Evolutionary conservation across 163 green algal species (phyloP).

Genomic region (Prototheca cutis): DNA sequence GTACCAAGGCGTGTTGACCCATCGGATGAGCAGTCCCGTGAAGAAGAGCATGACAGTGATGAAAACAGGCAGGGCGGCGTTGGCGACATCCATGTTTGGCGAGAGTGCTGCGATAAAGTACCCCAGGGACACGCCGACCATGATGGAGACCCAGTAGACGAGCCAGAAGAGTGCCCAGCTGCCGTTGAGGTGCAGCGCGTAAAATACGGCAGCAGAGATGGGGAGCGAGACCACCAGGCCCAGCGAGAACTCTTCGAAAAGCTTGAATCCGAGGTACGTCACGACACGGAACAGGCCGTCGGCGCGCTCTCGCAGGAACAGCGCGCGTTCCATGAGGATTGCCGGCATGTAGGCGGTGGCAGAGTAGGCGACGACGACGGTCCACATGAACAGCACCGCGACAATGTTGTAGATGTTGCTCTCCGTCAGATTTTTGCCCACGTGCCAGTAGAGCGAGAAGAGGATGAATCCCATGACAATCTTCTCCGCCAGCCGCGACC

Average conservation of each 20-base stretch:
- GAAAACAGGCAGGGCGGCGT: conserved; percentile 38
- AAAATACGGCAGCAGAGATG: conserved; percentile 34
- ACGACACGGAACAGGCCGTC: conserved; percentile 65
- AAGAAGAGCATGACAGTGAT: conserved; percentile 63
- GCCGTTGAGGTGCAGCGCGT: conserved; percentile 44
- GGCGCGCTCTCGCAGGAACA: conserved; percentile 51
- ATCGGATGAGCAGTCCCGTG: conserved; percentile 57
- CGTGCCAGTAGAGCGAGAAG: conserved; percentile 41
- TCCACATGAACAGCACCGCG: conserved; percentile 41
- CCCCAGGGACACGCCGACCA: conserved; percentile 47
- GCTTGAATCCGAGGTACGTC: conserved; percentile 63
- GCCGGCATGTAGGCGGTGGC: conserved; percentile 29
- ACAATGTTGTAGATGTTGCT: conserved; percentile 29
- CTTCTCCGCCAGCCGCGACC: conserved; percentile 60
- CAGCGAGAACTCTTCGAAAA: conserved; percentile 39
- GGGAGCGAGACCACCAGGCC: conserved; percentile 25
- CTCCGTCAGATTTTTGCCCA: conserved; percentile 13
- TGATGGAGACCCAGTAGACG: conserved; percentile 56
- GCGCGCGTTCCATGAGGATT: conserved; percentile 22
- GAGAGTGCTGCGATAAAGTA: conserved; percentile 49
- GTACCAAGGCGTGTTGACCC: conserved; percentile 46
- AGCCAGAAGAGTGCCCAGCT: conserved; percentile 60
- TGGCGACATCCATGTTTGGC: conserved; percentile 72
- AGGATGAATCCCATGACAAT: conserved; percentile 50
- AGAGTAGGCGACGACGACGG: conserved; percentile 29